phyloP scores from a whole-genome alignment of 2,329 filamentous ascomycete genomes.

The Colletotrichum agaves region DNA sequence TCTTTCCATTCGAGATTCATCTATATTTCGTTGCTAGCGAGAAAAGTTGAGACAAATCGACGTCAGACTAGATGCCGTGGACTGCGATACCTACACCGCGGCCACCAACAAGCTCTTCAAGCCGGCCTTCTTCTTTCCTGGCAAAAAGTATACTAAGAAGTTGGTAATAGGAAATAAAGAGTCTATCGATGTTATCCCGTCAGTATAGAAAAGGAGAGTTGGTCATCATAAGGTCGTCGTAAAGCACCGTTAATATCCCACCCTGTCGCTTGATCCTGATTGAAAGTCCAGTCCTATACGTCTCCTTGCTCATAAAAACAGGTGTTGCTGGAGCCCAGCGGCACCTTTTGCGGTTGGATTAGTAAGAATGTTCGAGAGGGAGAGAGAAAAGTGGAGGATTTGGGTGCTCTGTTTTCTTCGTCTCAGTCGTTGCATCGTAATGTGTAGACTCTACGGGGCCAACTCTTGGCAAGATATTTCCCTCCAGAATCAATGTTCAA shows the following conservation, averaged over 20 bases:
- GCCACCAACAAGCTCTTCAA: not conserved
- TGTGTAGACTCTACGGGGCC: not conserved
- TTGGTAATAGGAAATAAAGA: not conserved
- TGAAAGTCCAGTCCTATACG: conserved; percentile 13
- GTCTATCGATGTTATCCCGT: conserved; percentile 23
- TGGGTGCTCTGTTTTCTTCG: not conserved
- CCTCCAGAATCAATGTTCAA: not conserved
- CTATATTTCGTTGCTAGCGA: not conserved
- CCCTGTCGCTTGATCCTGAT: conserved; percentile 10
- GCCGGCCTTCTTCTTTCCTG: not conserved
- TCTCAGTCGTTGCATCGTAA: not conserved
- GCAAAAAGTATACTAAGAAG: not conserved
- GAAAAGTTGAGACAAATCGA: not conserved
- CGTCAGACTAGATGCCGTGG: not conserved
- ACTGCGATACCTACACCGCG: not conserved
- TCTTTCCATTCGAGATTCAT: not conserved
- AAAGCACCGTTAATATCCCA: not conserved
- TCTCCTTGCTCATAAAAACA: not conserved
- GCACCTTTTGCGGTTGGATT: conserved; percentile 3
- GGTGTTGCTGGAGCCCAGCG: conserved; percentile 29
- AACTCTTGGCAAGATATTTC: not conserved
- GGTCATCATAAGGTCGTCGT: conserved; percentile 30
- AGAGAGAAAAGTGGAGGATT: not conserved
- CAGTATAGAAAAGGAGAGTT: conserved; percentile 27
- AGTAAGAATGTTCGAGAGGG: not conserved